Evolutionary conservation across 306 rosid species (phyloP).

Genomic region (Spatholobus suberectus): DNA sequence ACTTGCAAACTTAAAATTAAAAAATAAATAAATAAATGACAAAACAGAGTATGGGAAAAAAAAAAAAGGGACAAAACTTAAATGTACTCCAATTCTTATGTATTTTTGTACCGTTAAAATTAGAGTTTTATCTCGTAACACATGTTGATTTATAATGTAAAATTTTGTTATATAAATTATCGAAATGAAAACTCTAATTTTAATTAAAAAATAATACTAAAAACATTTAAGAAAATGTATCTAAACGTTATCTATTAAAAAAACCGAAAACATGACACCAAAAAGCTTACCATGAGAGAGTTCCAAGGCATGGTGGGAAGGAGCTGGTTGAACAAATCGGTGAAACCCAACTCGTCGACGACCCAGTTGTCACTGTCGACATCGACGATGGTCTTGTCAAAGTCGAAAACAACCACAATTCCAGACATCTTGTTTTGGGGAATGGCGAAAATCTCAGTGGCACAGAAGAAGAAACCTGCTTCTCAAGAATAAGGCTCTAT

Average conservation of each 20-base stretch:
- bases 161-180: too few relatives aligned
- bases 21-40: neutral
- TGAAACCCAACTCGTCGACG: slow-evolving; percentile 67
- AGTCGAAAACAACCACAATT: slow-evolving; percentile 70
- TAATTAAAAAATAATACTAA: too few relatives aligned
- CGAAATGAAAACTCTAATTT: too few relatives aligned
- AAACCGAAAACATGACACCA: neutral
- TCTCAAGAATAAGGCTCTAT: neutral
- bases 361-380: slow-evolving; percentile 86
- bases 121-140: too few relatives aligned
- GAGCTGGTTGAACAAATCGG: slow-evolving; percentile 70
- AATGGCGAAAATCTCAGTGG: neutral
- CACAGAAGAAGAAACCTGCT: neutral
- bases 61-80: too few relatives aligned
- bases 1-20: neutral
- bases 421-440: slow-evolving; percentile 49
- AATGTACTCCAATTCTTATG: too few relatives aligned
- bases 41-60: neutral
- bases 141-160: too few relatives aligned
- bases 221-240: too few relatives aligned
- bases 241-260: too few relatives aligned
- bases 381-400: slow-evolving; percentile 84
- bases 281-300: slow-evolving; percentile 70
- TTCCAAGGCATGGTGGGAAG: slow-evolving; percentile 92
- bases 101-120: too few relatives aligned